A percentile compares a stretch with the other conserved stretches of the same genome.
Conservation (phyloP, 1,139 yeast species). For the Saccharomyces hybrid region DNA sequence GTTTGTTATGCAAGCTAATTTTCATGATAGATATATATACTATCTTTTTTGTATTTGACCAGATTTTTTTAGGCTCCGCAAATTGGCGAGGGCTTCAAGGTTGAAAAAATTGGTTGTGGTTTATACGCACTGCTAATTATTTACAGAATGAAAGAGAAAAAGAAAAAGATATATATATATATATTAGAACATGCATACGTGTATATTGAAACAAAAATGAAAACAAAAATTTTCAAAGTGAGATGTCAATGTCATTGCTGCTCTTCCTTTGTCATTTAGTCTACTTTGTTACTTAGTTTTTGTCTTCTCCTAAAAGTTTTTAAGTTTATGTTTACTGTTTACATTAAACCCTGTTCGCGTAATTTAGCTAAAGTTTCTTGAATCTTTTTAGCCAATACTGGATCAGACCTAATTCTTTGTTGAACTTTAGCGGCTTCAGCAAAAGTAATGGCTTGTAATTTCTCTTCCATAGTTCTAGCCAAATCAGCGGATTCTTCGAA, state of each 20-base stretch:
- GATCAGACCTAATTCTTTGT: slow-evolving; percentile 60
- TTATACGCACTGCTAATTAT: neutral
- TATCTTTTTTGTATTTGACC: neutral
- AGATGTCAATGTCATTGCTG: neutral
- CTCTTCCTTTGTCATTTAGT: neutral
- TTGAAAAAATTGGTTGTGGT: neutral
- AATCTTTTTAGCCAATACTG: slow-evolving; percentile 43
- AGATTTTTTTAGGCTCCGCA: neutral
- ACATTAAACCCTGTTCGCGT: slow-evolving; percentile 13
- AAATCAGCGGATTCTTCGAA: slow-evolving; percentile 77
- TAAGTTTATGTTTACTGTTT: neutral
- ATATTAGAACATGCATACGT: neutral
- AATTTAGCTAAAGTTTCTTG: slow-evolving; percentile 36
- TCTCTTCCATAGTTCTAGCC: slow-evolving; percentile 80
- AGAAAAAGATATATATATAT: neutral
- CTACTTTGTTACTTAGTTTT: neutral
- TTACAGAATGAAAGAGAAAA: neutral
- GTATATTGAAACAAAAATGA: neutral
- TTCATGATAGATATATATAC: neutral
- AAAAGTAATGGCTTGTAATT: slow-evolving; percentile 83
- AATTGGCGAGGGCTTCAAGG: neutral
- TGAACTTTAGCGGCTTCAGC: slow-evolving; percentile 89
- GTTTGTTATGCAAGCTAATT: neutral
- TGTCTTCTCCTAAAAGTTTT: neutral
- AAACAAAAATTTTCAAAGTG: neutral